These are phyloP conservation scores for Aureobasidium namibiae DNA, from an alignment of 2,329 filamentous ascomycete genomes.

Conservation along the genomic window DNA sequence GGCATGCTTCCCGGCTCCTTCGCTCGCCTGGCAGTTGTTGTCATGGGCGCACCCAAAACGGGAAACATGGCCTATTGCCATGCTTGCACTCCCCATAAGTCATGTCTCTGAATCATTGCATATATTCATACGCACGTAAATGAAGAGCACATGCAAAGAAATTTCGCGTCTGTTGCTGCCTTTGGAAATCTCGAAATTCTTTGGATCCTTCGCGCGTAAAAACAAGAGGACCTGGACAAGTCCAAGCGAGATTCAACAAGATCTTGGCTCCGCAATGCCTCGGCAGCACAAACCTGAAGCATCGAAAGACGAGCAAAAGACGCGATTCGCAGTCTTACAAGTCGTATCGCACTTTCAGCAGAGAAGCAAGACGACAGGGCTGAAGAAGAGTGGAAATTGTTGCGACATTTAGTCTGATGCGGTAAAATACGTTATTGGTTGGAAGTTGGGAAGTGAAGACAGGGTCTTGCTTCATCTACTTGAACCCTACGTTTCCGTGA, in stretches of 20 bases:
- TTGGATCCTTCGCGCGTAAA: background rate
- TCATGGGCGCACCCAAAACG: background rate
- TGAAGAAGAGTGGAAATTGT: constrained; percentile 3
- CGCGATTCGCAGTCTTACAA: no score
- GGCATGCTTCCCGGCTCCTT: background rate
- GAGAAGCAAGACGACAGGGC: background rate
- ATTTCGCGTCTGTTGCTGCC: background rate
- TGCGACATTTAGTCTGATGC: background rate
- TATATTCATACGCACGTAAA: background rate
- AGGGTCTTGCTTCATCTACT: constrained; percentile 1
- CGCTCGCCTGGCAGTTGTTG: background rate
- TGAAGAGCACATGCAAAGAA: background rate
- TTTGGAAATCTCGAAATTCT: background rate
- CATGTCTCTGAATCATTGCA: background rate
- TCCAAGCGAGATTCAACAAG: background rate
- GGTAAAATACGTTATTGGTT: background rate
- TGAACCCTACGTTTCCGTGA: background rate
- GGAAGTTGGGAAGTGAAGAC: background rate
- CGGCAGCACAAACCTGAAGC: background rate
- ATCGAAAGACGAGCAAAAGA: background rate
- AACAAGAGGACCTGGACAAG: background rate
- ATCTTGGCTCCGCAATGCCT: background rate
- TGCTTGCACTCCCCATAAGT: background rate
- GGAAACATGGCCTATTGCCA: no score
- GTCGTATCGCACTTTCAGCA: background rate